Base-by-base conservation (phyloP, 805 yeast species). In the Schwanniomyces occidentalis region DNA sequence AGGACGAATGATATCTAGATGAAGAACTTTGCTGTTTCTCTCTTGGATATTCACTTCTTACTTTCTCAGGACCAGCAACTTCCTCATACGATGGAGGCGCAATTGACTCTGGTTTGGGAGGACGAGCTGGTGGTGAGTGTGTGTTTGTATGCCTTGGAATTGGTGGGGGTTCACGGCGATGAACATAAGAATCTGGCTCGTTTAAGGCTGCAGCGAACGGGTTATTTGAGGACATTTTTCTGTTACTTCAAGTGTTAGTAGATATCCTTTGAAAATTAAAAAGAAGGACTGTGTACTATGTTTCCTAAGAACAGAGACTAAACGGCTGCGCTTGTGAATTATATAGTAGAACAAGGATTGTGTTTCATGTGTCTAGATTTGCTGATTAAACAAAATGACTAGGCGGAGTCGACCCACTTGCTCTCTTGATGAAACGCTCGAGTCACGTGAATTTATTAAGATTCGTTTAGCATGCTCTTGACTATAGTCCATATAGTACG, bases 1-100 rank as follows among this genome's bases (percentile, higher is more conserved):
- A 20, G 10, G 8, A 18, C 7, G 49, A 15, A 37, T 19, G 58
- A 40, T 10, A 49, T 38, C 27, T 34, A 5, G 61, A 27, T n/a
- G 49, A 25, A 6, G 45, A 24, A 18, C 55, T 58, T 45, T 20
- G 17, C 18, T 17, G 33, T 25, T 78, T 78, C 42, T 79, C 85
- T 40, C 67, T 64, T 34, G 84, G 82, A 50, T 76, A 77, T 38
- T 73, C 76, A 26, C 51, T 60, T 24, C 51, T 43, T 8, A 61
- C 51, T 19, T 61, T 57, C 16, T 67, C 69, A 12, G 63, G 56
- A n/a, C 78, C 78, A 2, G 86, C 80, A 14, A 73, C 83, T 46
- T 82, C 89, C 44, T 80, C 85, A 50, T 82, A 82, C 0, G 87
- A 69, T 6, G 89, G 88, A 5, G 87, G 86, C 5, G 72, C 56